Evolutionary conservation across 2,329 filamentous ascomycete genomes (phyloP).

Genomic region (Microcyclosporella mali): DNA sequence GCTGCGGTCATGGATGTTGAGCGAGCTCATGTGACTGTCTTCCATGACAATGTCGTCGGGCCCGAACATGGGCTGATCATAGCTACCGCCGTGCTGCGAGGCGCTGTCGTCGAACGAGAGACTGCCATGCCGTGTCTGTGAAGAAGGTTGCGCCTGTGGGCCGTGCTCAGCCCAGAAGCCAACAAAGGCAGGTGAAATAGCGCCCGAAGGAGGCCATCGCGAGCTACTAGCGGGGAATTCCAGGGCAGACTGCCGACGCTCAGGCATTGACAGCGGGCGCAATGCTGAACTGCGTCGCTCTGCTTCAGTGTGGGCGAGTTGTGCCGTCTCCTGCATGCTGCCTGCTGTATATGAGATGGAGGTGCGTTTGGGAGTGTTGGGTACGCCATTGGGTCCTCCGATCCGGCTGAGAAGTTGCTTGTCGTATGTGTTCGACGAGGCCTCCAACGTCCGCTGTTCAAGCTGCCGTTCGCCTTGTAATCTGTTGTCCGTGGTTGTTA

Average conservation of each 20-base stretch:
- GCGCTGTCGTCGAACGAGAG: constrained; percentile 38
- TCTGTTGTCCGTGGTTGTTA: constrained; percentile 31
- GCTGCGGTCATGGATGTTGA: constrained; percentile 50
- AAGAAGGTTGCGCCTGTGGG: constrained; percentile 14
- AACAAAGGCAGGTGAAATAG: constrained; percentile 40
- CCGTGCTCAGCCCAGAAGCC: constrained; percentile 38
- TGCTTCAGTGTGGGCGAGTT: constrained; percentile 33
- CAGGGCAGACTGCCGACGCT: constrained; percentile 34
- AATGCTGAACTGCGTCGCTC: constrained; percentile 38
- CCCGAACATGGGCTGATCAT: constrained; percentile 54
- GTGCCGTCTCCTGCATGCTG: constrained; percentile 26
- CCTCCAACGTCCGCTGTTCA: constrained; percentile 51
- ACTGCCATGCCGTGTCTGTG: constrained; percentile 36
- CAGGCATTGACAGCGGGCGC: constrained; percentile 41
- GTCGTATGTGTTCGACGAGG: constrained; percentile 57
- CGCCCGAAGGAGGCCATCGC: constrained; percentile 37
- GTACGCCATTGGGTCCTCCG: constrained; percentile 44
- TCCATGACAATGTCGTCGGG: constrained; percentile 47
- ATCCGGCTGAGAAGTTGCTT: constrained; percentile 58
- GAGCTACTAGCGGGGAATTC: constrained; percentile 35
- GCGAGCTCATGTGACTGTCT: constrained; percentile 46
- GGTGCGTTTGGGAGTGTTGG: constrained; percentile 48
- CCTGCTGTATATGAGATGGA: constrained; percentile 26
- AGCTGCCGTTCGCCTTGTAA: constrained; percentile 56
- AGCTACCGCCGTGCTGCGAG: constrained; percentile 53